A percentile compares a stretch with the other conserved stretches of the same genome.
phyloP scores from a whole-genome alignment of 139 green algal species.

The Gonium pectorale region DNA sequence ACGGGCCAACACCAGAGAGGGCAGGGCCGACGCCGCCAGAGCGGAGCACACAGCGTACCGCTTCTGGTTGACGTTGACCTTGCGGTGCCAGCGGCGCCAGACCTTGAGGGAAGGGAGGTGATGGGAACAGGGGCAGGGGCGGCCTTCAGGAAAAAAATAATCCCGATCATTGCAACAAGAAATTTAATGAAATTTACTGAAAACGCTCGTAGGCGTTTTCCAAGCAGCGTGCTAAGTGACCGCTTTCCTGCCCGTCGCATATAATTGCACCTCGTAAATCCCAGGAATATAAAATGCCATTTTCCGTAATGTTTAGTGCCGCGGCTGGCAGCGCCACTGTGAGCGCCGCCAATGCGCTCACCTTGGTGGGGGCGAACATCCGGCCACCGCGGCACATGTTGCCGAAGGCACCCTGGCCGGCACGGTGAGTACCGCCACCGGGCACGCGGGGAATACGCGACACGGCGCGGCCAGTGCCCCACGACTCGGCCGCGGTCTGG shows the following conservation, averaged over 20 bases:
- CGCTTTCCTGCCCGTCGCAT: too few species aligned
- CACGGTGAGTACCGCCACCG: slow-evolving; percentile 88
- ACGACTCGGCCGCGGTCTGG: slow-evolving; percentile 98
- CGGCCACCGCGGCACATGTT: slow-evolving; percentile 99
- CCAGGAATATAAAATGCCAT: too few species aligned
- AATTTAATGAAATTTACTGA: too few species aligned
- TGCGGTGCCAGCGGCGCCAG: slow-evolving; percentile 98
- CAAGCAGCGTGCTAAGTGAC: too few species aligned
- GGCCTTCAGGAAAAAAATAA: too few species aligned
- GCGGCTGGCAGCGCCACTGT: too few species aligned
- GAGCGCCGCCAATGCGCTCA: too few species aligned
- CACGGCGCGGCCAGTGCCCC: slow-evolving; percentile 98
- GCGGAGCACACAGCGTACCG: slow-evolving; percentile 95
- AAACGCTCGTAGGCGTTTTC: too few species aligned
- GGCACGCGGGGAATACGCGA: slow-evolving; percentile 99
- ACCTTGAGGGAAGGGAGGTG: slow-evolving; percentile 1
- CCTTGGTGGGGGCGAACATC: slow-evolving; percentile 99
- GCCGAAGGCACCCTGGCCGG: slow-evolving; percentile 98
- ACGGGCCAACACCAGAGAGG: slow-evolving; percentile 95
- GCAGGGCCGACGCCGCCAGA: slow-evolving; percentile 94
- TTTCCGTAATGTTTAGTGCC: too few species aligned
- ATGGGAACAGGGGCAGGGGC: too few species aligned
- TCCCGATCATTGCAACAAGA: too few species aligned
- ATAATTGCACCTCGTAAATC: too few species aligned
- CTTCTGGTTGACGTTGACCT: slow-evolving; percentile 99